Evolutionary conservation across 2,329 filamentous ascomycete genomes (phyloP).

Genomic region (Metarhizium rileyi): DNA sequence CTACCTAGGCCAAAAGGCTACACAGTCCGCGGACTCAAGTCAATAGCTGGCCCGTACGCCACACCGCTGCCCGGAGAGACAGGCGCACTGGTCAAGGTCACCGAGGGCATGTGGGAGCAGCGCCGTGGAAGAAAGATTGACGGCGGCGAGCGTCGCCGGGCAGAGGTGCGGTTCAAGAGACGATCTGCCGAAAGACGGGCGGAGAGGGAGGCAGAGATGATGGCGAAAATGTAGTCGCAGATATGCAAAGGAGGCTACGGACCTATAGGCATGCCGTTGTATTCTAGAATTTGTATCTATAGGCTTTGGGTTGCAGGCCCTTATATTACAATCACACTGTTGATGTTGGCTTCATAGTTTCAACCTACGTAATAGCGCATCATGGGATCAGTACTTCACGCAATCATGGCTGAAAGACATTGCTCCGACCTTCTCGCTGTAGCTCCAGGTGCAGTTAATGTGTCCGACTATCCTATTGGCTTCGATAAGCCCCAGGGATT

Average conservation of each 20-base stretch:
- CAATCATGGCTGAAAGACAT: too few species aligned
- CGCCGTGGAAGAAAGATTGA: constrained; percentile 84
- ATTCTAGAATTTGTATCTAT: constrained; percentile 2
- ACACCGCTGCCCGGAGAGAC: constrained; percentile 55
- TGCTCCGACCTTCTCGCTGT: too few species aligned
- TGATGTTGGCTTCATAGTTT: not conserved
- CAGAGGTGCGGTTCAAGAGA: constrained; percentile 80
- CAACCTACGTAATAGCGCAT: not conserved
- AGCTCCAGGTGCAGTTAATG: too few species aligned
- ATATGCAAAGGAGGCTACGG: not conserved
- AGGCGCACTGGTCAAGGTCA: constrained; percentile 57
- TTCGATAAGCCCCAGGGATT: too few species aligned
- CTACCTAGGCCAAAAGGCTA: constrained; percentile 35
- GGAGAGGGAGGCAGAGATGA: constrained; percentile 35
- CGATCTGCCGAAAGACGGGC: constrained; percentile 71
- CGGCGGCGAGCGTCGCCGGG: constrained; percentile 84
- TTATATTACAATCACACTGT: not conserved
- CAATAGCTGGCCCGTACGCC: constrained; percentile 67
- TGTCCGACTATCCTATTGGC: too few species aligned
- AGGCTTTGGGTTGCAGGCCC: not conserved
- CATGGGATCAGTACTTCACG: not conserved
- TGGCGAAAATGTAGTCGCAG: constrained; percentile 19
- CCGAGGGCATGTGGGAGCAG: constrained; percentile 91
- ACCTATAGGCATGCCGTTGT: not conserved
- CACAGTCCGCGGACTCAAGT: constrained; percentile 55